Conservation (phyloP, 75 land plant genomes). For the Pseudotsuga menziesii region DNA sequence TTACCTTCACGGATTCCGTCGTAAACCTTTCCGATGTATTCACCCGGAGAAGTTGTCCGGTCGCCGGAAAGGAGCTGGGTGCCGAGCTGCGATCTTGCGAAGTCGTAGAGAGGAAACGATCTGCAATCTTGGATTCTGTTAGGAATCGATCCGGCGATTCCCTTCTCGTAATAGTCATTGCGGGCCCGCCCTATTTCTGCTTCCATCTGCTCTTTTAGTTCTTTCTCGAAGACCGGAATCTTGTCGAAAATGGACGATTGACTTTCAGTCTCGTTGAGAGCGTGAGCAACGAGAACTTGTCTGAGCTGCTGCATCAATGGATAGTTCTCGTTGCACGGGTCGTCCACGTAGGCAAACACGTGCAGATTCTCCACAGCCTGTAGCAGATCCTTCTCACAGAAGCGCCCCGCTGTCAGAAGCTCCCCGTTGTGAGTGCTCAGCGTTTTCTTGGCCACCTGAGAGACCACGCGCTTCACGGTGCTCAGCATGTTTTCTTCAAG, state of each 20-base stretch:
- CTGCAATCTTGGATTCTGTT: too few relatives aligned
- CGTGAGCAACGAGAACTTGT: constrained; percentile 21
- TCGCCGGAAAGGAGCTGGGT: too few relatives aligned
- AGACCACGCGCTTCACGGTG: too few relatives aligned
- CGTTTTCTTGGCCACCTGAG: too few relatives aligned
- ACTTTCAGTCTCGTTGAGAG: too few relatives aligned
- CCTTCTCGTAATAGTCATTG: constrained; percentile 21
- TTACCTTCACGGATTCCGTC: constrained; percentile 6
- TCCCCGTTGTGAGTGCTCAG: neutral
- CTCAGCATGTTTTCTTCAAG: too few relatives aligned
- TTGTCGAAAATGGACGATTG: constrained; percentile 7
- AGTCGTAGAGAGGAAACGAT: too few relatives aligned
- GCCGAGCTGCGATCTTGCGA: too few relatives aligned
- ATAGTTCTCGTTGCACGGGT: too few relatives aligned
- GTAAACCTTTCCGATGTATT: constrained; percentile 33
- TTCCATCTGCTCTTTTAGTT: too few relatives aligned
- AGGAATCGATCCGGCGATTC: neutral
- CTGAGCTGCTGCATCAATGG: constrained; percentile 35
- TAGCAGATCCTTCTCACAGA: constrained; percentile 30
- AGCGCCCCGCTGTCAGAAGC: constrained; percentile 13
- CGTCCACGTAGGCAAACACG: constrained; percentile 34
- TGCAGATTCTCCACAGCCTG: constrained; percentile 24
- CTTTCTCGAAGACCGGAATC: constrained; percentile 35
- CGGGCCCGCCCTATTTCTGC: constrained; percentile 11
- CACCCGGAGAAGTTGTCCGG: constrained; percentile 24